Percentiles rank a stretch among this genome's conserved stretches.
Evolutionary conservation across 164 flowering plant species (phyloP).

Genomic region (Cinnamomum chago): DNA sequence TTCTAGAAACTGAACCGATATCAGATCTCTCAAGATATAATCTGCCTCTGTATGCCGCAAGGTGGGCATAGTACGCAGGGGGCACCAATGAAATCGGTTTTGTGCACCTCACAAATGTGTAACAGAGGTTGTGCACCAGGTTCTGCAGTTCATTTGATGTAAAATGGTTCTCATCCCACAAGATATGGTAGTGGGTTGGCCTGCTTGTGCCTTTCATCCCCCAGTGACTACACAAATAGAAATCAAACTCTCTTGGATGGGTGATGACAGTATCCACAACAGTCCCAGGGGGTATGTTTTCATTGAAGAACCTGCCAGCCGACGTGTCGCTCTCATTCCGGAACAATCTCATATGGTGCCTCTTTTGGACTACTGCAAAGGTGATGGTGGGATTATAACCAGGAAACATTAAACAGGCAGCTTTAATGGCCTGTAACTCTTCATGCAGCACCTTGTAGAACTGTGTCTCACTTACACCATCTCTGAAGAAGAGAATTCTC

Average conservation of each 20-base stretch:
- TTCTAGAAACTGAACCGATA: conserved; percentile 11
- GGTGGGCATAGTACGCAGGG: conserved; percentile 90
- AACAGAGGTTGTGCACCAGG: conserved; percentile 75
- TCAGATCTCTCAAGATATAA: conserved; percentile 77
- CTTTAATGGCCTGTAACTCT: conserved; percentile 63
- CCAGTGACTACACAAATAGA: conserved; percentile 93
- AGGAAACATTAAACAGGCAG: conserved; percentile 53
- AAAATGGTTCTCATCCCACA: conserved; percentile 85
- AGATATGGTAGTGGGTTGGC: conserved; percentile 80
- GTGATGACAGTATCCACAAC: conserved; percentile 84
- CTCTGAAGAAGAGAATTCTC: conserved; percentile 80
- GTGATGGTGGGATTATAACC: conserved; percentile 70
- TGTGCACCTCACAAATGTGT: conserved; percentile 83
- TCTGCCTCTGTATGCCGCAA: conserved; percentile 92
- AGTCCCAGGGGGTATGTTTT: conserved; percentile 87
- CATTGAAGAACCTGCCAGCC: conserved; percentile 26
- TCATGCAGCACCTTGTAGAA: conserved; percentile 73
- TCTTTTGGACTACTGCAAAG: conserved; percentile 80
- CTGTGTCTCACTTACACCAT: conserved; percentile 94
- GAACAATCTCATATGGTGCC: conserved; percentile 91
- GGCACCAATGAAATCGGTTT: conserved; percentile 94
- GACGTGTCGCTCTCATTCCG: conserved; percentile 30
- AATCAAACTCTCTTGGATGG: conserved; percentile 86
- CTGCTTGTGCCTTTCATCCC: conserved; percentile 93
- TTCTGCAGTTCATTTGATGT: conserved; percentile 85